These are phyloP conservation scores for Scheffersomyces cryptocercus DNA, from an alignment of 1,139 yeast species.

Conservation along the genomic window DNA sequence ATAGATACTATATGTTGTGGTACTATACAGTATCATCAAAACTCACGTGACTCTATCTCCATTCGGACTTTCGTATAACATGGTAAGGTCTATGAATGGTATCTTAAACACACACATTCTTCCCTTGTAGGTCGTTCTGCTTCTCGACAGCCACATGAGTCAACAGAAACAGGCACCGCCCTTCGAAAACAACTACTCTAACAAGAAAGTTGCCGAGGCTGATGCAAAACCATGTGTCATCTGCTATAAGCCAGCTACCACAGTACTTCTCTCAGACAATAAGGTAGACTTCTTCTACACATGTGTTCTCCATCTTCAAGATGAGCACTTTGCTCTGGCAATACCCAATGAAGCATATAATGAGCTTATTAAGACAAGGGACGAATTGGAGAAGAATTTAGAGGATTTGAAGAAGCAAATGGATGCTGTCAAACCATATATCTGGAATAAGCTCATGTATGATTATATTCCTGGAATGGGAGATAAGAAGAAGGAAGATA, in stretches of 20 bases:
- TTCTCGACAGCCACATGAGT: neutral
- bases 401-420: constrained; percentile 27
- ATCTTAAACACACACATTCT: too few species aligned
- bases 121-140: too few species aligned
- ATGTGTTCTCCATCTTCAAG: constrained; percentile 65
- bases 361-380: constrained; percentile 39
- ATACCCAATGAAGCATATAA: constrained; percentile 48
- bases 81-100: too few species aligned
- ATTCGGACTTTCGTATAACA: too few species aligned
- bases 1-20: too few species aligned
- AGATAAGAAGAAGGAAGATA: constrained; percentile 15
- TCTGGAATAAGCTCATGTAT: constrained; percentile 27
- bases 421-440: constrained; percentile 30
- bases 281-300: constrained; percentile 67
- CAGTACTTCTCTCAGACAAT: constrained; percentile 57
- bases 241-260: constrained; percentile 65
- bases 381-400: constrained; percentile 42
- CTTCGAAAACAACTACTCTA: constrained; percentile 54
- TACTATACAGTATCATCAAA: too few species aligned
- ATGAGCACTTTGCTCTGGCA: constrained; percentile 62
- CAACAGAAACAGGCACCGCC: constrained; percentile 22
- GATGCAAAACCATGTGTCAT: constrained; percentile 61
- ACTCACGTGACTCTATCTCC: neutral
- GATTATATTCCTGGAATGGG: constrained; percentile 8
- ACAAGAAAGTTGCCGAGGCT: constrained; percentile 57